Conservation (phyloP, 441 rosid genomes). For the Erodium texanum region DNA sequence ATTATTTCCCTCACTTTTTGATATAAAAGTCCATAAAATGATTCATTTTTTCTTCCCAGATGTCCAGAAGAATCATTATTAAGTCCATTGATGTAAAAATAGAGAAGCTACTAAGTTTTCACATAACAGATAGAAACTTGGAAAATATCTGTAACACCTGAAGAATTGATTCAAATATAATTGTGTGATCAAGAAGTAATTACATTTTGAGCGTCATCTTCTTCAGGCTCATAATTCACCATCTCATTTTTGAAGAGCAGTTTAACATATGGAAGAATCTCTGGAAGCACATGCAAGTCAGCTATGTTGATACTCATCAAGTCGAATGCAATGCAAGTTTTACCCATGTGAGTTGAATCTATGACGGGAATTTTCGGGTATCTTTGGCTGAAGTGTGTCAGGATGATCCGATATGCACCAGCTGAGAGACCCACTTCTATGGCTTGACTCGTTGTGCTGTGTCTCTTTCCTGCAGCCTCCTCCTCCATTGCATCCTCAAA, state of each 20-base stretch:
- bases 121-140: background rate
- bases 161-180: too few species aligned
- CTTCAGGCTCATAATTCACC: constrained; percentile 50
- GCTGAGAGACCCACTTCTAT: constrained; percentile 61
- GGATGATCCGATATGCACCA: constrained; percentile 60
- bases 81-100: too few species aligned
- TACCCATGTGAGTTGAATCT: constrained; percentile 68
- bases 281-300: constrained; percentile 68
- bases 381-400: constrained; percentile 96
- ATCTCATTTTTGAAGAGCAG: constrained; percentile 65
- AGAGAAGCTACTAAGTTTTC: background rate
- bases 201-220: constrained; percentile 26
- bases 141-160: too few species aligned
- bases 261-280: constrained; percentile 70
- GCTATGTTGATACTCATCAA: constrained; percentile 90
- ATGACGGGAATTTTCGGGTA: constrained; percentile 82
- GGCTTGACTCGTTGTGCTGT: constrained; percentile 94
- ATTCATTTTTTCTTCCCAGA: too few species aligned
- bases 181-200: background rate
- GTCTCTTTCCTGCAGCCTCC: constrained; percentile 79
- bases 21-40: too few species aligned
- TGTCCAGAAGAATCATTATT: too few species aligned
- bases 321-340: constrained; percentile 86
- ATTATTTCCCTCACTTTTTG: too few species aligned
- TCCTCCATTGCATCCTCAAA: constrained; percentile 86